These are phyloP conservation scores for Solanum rostratum DNA, from an alignment of 257 asterid species.

Conservation along the genomic window DNA sequence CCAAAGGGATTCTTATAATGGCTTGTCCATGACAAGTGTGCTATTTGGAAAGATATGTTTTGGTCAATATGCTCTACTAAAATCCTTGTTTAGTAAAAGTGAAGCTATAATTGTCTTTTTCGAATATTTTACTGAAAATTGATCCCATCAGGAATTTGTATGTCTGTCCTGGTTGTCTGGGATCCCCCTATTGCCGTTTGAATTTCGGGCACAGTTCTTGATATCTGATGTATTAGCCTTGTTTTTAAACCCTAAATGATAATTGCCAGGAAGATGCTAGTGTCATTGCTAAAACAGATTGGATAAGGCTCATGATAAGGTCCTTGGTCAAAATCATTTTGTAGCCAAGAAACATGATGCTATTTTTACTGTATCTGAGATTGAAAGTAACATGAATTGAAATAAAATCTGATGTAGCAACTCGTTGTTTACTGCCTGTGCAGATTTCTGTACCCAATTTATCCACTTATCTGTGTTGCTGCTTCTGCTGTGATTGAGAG, in stretches of 20 bases:
- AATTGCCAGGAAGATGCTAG: background rate
- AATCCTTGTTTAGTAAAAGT: background rate
- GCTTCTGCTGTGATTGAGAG: constrained; percentile 97
- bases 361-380: background rate
- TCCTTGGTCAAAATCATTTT: background rate
- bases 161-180: background rate
- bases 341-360: background rate
- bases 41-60: background rate
- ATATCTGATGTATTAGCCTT: background rate
- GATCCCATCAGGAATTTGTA: background rate
- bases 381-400: background rate
- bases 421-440: constrained; percentile 15
- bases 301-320: background rate
- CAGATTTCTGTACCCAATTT: constrained; percentile 97
- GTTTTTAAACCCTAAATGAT: background rate
- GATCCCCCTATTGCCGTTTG: background rate
- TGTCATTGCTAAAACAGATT: background rate
- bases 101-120: background rate
- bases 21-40: background rate
- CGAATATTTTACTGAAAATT: background rate
- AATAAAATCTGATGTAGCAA: constrained; percentile 7
- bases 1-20: background rate
- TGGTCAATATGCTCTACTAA: background rate
- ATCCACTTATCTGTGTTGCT: constrained; percentile 96
- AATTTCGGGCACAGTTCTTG: background rate